A percentile compares a stretch with the other conserved stretches of the same genome.
These are phyloP conservation scores for Xylariaceae sp. DNA, from an alignment of 2,329 filamentous ascomycete species.

Conservation along the genomic window DNA sequence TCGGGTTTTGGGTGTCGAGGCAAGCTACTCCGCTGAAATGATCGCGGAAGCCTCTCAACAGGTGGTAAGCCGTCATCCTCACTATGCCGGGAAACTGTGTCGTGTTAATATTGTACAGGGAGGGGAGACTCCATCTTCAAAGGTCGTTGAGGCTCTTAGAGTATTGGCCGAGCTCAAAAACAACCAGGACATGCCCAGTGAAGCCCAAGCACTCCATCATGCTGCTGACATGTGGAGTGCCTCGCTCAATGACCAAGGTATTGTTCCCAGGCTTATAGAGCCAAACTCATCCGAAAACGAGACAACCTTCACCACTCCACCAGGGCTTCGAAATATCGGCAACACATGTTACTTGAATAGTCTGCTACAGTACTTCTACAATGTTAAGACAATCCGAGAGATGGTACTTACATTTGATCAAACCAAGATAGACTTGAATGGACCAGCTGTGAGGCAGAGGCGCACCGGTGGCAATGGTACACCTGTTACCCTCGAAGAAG, in stretches of 20 bases:
- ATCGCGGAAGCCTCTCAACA: constrained; percentile 26
- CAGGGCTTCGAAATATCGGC: constrained; percentile 88
- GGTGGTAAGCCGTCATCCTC: constrained; percentile 19
- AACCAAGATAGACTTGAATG: constrained; percentile 65
- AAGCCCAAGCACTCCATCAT: constrained; percentile 25
- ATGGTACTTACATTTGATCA: constrained; percentile 75
- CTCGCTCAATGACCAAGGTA: background rate
- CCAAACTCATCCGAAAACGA: constrained; percentile 9
- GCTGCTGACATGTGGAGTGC: constrained; percentile 20
- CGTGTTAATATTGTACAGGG: no score
- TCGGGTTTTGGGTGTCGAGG: constrained; percentile 25
- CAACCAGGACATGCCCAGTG: constrained; percentile 15
- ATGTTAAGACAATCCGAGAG: constrained; percentile 75
- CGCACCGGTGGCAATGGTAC: constrained; percentile 68
- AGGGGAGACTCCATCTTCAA: background rate
- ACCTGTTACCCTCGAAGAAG: constrained; percentile 52
- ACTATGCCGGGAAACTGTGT: no score
- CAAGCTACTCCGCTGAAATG: constrained; percentile 25
- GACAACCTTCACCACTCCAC: constrained; percentile 60
- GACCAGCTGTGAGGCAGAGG: constrained; percentile 62
- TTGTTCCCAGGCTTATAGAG: background rate
- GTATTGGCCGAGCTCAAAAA: constrained; percentile 27
- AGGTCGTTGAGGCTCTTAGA: constrained; percentile 28
- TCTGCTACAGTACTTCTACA: constrained; percentile 92
- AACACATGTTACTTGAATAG: constrained; percentile 99